Conservation (phyloP, 148 eudicot genomes). For the Nyssa sinensis region DNA sequence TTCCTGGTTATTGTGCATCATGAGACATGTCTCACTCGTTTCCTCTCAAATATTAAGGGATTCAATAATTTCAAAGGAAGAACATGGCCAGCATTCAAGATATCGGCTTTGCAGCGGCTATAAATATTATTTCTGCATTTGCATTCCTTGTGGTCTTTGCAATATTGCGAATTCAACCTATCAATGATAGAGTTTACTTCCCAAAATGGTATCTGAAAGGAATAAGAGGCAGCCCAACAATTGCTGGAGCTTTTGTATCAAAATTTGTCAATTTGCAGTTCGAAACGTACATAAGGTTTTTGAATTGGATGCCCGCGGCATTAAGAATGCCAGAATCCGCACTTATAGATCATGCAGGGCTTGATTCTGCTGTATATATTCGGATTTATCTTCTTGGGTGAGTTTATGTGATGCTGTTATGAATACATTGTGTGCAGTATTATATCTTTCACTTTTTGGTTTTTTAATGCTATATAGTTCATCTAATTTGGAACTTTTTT, state of each 20-base stretch:
- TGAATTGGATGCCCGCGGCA: conserved; percentile 97
- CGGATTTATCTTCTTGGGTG: conserved; percentile 95
- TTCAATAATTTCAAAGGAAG: conserved; percentile 16
- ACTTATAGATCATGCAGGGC: conserved; percentile 96
- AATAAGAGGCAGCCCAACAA: conserved; percentile 66
- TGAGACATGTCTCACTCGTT: conserved; percentile 10
- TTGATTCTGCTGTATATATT: conserved; percentile 89
- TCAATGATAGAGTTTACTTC: conserved; percentile 91
- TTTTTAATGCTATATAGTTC: not conserved
- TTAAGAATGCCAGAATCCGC: conserved; percentile 95
- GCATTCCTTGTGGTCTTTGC: conserved; percentile 82
- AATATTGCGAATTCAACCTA: conserved; percentile 83
- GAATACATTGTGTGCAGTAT: not conserved
- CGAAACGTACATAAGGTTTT: conserved; percentile 69
- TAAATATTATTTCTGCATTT: conserved; percentile 71
- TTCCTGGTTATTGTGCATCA: not conserved
- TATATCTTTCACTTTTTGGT: not conserved
- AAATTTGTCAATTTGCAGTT: conserved; percentile 76
- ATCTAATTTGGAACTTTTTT: not conserved
- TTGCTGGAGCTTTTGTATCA: conserved; percentile 44
- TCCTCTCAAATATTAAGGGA: conserved; percentile 33
- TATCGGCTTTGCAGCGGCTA: conserved; percentile 59
- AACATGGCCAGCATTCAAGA: conserved; percentile 76
- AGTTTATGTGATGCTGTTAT: conserved; percentile 26
- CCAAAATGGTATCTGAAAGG: conserved; percentile 99